These are phyloP conservation scores for Penicillium desertorum DNA, from an alignment of 495 filamentous ascomycete genomes.

Conservation along the genomic window DNA sequence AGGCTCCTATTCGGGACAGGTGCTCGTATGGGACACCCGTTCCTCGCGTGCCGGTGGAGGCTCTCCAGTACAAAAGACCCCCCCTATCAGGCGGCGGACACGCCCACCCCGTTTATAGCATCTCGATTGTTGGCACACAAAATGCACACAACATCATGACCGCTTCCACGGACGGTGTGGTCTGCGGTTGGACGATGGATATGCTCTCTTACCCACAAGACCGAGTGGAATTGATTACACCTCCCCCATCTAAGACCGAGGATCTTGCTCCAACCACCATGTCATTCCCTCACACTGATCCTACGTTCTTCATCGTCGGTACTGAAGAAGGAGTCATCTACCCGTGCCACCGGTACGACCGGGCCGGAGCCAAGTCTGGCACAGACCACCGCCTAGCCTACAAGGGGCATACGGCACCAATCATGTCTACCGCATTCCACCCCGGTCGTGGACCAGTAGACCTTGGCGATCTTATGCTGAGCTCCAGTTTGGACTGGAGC, in stretches of 20 bases:
- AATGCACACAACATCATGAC: conserved; percentile 98
- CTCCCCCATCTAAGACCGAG: conserved; percentile 87
- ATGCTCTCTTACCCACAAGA: conserved; percentile 97
- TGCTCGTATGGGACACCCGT: conserved; percentile 97
- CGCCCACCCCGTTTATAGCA: conserved; percentile 92
- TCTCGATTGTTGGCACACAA: conserved; percentile 95
- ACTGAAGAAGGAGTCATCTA: conserved; percentile 95
- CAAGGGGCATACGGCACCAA: conserved; percentile 83
- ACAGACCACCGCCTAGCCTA: conserved; percentile 85
- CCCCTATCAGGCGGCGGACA: conserved; percentile 88
- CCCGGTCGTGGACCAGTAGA: conserved; percentile 87
- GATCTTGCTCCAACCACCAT: conserved; percentile 95
- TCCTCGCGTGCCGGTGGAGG: conserved; percentile 62
- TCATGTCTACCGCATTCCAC: conserved; percentile 96
- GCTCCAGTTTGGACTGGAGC: conserved; percentile 87
- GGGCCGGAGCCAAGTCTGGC: conserved; percentile 93
- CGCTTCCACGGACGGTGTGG: conserved; percentile 91
- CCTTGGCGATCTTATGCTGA: conserved; percentile 90
- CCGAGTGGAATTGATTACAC: conserved; percentile 77
- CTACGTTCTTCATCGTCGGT: conserved; percentile 95
- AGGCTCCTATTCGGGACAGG: conserved; percentile 93
- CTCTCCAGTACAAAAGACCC: conserved; percentile 91
- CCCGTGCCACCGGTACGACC: conserved; percentile 94
- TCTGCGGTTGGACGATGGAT: conserved; percentile 95
- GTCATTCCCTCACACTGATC: conserved; percentile 92